Evolutionary conservation across 2,329 filamentous ascomycete genomes (phyloP).

Genomic region (Periconia sp.): DNA sequence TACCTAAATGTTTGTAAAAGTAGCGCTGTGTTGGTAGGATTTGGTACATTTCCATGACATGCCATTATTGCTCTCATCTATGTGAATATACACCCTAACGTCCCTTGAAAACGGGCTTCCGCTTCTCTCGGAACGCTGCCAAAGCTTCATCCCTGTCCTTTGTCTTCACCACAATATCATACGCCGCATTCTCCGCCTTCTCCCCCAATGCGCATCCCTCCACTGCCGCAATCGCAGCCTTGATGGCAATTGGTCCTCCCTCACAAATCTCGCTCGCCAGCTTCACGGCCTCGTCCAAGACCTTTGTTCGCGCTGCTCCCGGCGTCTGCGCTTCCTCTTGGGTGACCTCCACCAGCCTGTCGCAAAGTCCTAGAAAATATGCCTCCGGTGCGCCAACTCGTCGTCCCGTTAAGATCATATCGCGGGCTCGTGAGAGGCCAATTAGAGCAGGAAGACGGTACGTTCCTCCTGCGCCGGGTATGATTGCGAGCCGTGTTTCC

Average conservation of each 20-base stretch:
- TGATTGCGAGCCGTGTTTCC: conserved; percentile 89
- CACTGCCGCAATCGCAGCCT: conserved; percentile 78
- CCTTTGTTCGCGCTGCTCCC: conserved; percentile 64
- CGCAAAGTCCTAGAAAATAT: conserved; percentile 86
- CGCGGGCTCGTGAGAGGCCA: conserved; percentile 77
- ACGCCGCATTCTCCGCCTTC: conserved; percentile 82
- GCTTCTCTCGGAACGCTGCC: conserved; percentile 78
- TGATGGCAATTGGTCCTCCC: conserved; percentile 81
- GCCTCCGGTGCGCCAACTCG: conserved; percentile 81
- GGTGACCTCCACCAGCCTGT: conserved; percentile 81
- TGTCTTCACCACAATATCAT: conserved; percentile 78
- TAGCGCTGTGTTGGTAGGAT: not conserved
- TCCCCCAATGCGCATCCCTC: conserved; percentile 65
- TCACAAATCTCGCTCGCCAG: conserved; percentile 85
- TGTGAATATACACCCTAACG: conserved; percentile 15
- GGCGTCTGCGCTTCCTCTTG: conserved; percentile 55
- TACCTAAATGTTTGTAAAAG: too few relatives aligned
- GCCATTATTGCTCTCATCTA: not conserved
- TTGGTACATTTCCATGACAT: not conserved
- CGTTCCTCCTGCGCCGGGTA: conserved; percentile 92
- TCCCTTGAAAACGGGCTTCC: conserved; percentile 68
- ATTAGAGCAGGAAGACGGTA: conserved; percentile 82
- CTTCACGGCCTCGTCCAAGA: conserved; percentile 73
- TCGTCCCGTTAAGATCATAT: conserved; percentile 89
- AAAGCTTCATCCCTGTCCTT: conserved; percentile 89